Conservation (phyloP, 768 basidiomycete genomes). For the Tricholoma saponaceum region DNA sequence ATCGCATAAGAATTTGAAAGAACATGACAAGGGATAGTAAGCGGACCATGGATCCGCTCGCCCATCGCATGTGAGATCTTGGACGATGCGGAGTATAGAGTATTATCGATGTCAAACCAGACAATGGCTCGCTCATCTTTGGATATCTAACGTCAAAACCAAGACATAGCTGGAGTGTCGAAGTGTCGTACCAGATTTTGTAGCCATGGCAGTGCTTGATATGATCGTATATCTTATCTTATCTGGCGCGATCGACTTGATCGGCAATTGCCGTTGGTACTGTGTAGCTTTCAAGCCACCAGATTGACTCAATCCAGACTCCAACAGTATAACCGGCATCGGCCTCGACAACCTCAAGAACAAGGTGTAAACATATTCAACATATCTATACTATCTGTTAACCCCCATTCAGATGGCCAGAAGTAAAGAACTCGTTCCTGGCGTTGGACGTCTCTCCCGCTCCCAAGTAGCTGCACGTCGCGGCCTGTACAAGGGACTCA, state of each 20-base stretch:
- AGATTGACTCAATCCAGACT: constrained; percentile 24
- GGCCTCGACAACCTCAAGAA: constrained; percentile 50
- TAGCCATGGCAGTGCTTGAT: neutral
- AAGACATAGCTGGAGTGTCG: neutral
- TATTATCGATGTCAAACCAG: constrained; percentile 89
- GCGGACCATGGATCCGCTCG: constrained; percentile 65
- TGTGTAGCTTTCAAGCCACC: constrained; percentile 46
- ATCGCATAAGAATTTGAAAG: neutral
- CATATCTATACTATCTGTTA: constrained; percentile 4
- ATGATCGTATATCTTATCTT: constrained; percentile 22
- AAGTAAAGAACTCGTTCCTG: constrained; percentile 78
- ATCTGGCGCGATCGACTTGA: constrained; percentile 3
- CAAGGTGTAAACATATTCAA: constrained; percentile 33
- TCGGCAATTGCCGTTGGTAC: constrained; percentile 36
- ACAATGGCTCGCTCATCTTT: constrained; percentile 58
- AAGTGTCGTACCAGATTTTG: constrained; percentile 6
- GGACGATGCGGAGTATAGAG: constrained; percentile 74
- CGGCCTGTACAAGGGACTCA: constrained; percentile 78
- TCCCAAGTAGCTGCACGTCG: constrained; percentile 79
- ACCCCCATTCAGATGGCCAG: constrained; percentile 62
- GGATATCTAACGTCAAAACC: neutral
- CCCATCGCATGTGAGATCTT: constrained; percentile 80
- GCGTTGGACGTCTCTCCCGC: constrained; percentile 79
- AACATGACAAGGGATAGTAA: neutral
- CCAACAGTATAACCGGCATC: constrained; percentile 39